phyloP scores from a whole-genome alignment of 257 asterid species.

The Anisodus tanguticus region DNA sequence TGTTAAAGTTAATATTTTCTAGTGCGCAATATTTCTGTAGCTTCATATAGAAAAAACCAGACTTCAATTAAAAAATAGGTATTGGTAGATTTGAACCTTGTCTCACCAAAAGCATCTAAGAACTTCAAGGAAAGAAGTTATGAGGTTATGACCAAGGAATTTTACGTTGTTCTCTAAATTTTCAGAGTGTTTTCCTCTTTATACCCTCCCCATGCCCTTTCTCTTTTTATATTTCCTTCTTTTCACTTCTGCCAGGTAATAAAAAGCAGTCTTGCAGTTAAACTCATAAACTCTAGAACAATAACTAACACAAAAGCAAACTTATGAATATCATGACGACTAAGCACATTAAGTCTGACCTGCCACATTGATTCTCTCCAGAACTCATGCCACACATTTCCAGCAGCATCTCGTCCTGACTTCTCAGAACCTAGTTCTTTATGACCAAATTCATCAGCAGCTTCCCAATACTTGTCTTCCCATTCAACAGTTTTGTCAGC shows the following conservation, averaged over 20 bases:
- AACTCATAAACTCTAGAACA: not conserved
- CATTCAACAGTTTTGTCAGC: slow-evolving; percentile 76
- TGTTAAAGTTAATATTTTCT: not conserved
- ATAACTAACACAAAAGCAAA: not conserved
- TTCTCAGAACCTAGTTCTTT: slow-evolving; percentile 99
- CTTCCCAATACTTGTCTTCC: slow-evolving; percentile 99
- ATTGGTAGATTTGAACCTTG: not conserved
- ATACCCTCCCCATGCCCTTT: not conserved
- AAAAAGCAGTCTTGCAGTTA: slow-evolving; percentile 9
- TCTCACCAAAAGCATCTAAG: not conserved
- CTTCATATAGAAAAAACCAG: not conserved
- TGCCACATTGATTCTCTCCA: slow-evolving; percentile 91
- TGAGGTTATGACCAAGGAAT: not conserved
- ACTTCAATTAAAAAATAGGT: not conserved
- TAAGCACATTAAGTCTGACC: slow-evolving; percentile 49
- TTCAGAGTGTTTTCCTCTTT: not conserved
- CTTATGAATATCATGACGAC: not conserved
- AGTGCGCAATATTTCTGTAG: not conserved
- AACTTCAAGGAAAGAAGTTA: not conserved
- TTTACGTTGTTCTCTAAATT: not conserved
- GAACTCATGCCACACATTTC: slow-evolving; percentile 93
- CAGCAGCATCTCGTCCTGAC: slow-evolving; percentile 90
- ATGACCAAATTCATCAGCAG: slow-evolving; percentile 86
- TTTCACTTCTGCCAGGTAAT: not conserved
- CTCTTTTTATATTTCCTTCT: not conserved